A percentile compares a stretch with the other conserved stretches of the same genome.
Evolutionary conservation across 2,329 filamentous ascomycete species (phyloP).

Genomic region (Magnaporthiopsis poae): DNA sequence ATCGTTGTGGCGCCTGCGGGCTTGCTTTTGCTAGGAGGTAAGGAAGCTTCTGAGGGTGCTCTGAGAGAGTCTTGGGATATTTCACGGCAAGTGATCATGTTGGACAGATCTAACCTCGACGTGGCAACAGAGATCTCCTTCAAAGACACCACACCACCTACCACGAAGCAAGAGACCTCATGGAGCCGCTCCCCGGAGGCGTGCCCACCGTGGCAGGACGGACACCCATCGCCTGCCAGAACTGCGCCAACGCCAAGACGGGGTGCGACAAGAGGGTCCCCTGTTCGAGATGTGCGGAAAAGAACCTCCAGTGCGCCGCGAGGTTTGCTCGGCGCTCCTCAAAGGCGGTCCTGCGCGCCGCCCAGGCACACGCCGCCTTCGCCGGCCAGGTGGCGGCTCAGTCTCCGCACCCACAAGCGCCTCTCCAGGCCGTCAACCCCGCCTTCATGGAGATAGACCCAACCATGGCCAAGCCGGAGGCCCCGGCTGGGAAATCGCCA

Average conservation of each 20-base stretch:
- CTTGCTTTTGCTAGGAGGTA: conserved; percentile 41
- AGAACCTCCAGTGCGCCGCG: conserved; percentile 36
- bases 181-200: conserved; percentile 34
- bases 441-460: conserved; percentile 29
- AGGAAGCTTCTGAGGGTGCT: conserved; percentile 11
- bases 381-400: conserved; percentile 12
- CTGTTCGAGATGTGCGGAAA: conserved; percentile 39
- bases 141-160: conserved; percentile 42
- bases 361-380: conserved; percentile 28
- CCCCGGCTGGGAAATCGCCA: conserved; percentile 17
- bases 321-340: conserved; percentile 41
- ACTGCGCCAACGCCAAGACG: conserved; percentile 41
- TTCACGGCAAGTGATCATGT: background rate
- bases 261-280: conserved; percentile 41
- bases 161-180: conserved; percentile 38
- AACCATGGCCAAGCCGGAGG: conserved; percentile 17
- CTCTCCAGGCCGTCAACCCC: conserved; percentile 22
- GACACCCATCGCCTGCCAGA: conserved; percentile 39
- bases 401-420: conserved; percentile 12
- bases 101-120: conserved; percentile 1
- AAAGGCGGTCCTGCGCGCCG: conserved; percentile 35
- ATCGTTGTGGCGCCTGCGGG: conserved; percentile 38
- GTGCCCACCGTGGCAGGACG: conserved; percentile 31
- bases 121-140: conserved; percentile 34
- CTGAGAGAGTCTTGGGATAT: background rate